These are phyloP conservation scores for Diutina sp. DNA, from an alignment of 1,139 yeast genomes.

Conservation along the genomic window DNA sequence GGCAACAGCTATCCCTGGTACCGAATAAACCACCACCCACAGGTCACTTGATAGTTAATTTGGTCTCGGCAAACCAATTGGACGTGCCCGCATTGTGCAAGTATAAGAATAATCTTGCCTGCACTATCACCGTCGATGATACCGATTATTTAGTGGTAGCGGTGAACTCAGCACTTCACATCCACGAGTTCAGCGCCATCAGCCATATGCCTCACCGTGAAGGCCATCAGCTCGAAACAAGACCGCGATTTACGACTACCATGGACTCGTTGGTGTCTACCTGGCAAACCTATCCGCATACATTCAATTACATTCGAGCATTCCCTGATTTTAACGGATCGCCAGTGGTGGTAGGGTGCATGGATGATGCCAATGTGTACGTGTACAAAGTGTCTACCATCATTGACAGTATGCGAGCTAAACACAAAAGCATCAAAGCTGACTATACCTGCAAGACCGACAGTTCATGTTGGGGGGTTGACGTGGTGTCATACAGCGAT, in stretches of 20 bases:
- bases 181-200: slow-evolving; percentile 16
- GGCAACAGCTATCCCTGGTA: neutral
- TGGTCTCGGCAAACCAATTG: neutral
- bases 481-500: slow-evolving; percentile 16
- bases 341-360: slow-evolving; percentile 32
- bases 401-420: slow-evolving; percentile 3
- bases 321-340: slow-evolving; percentile 14
- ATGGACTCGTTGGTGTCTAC: slow-evolving; percentile 29
- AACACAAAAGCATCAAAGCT: slow-evolving; percentile 9
- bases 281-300: slow-evolving; percentile 43
- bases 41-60: neutral
- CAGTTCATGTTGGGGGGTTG: slow-evolving; percentile 59
- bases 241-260: slow-evolving; percentile 24
- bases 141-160: slow-evolving; percentile 16
- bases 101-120: slow-evolving; percentile 6
- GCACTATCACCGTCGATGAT: neutral
- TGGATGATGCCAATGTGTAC: slow-evolving; percentile 45
- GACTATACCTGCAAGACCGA: slow-evolving; percentile 23
- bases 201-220: slow-evolving; percentile 13
- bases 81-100: slow-evolving; percentile 4
- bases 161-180: slow-evolving; percentile 16
- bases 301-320: slow-evolving; percentile 33
- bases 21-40: neutral
- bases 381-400: slow-evolving; percentile 25
- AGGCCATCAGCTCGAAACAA: slow-evolving; percentile 22